Evolutionary conservation across 73 alveolate species (phyloP).

Genomic region (Paramecium caudatum): DNA sequence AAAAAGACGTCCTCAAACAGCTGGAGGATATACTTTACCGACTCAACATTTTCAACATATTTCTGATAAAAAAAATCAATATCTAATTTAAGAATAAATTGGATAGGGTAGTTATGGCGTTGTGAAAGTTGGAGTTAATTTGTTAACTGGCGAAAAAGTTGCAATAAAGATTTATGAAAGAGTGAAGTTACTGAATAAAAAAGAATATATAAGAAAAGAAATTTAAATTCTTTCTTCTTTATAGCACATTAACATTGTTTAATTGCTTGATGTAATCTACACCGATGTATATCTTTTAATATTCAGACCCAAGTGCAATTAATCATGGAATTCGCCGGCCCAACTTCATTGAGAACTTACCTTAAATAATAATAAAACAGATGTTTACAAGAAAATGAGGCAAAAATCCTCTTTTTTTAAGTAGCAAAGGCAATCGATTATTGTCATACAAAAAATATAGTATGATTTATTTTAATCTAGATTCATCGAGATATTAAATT

Average conservation of each 20-base stretch:
- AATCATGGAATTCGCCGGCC: conserved; percentile 92
- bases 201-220: conserved; percentile 91
- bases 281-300: conserved; percentile 75
- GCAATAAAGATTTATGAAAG: conserved; percentile 91
- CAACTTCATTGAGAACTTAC: conserved; percentile 87
- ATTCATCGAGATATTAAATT: conserved; percentile 86
- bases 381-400: conserved; percentile 74
- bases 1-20: conserved; percentile 39
- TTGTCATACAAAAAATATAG: conserved; percentile 81
- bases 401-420: conserved; percentile 67
- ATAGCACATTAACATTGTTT: conserved; percentile 90
- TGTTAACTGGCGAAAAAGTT: conserved; percentile 59
- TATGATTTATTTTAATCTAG: background rate
- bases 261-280: conserved; percentile 90
- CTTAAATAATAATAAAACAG: conserved; percentile 82
- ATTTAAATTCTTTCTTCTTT: conserved; percentile 84
- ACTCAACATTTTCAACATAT: no score
- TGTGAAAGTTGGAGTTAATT: conserved; percentile 73
- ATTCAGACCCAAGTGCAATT: conserved; percentile 80
- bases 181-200: conserved; percentile 84
- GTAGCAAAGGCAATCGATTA: conserved; percentile 79
- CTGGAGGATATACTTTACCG: background rate
- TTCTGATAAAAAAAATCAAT: conserved; percentile 38
- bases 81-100: conserved; percentile 57
- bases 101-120: conserved; percentile 80